Evolutionary conservation across 164 flowering plant genomes (phyloP), one percentile per base, ranked within the genome.

Genomic region (Nymphaea colorata): DNA sequence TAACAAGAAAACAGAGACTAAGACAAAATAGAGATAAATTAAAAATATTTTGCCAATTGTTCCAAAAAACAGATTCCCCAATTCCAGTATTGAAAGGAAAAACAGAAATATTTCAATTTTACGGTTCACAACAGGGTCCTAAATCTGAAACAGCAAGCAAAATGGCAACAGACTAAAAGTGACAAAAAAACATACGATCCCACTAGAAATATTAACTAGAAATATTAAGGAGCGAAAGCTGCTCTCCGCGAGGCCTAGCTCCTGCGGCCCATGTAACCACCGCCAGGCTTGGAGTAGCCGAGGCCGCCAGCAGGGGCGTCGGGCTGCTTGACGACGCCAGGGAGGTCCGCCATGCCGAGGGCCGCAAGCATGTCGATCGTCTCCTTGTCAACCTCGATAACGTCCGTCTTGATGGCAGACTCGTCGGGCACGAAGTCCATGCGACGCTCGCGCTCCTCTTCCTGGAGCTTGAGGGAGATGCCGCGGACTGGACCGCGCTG

Each of bases 371-470:
- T 80, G 63, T 87, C 93, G 14, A 85, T 69, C 55, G 93, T 87
- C 74, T 87, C 93, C 78, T 86, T 86, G 64, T 87, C 93, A 59
- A 87, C 93, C 77, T 81, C 77, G 59, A 86, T 83, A 55, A 61
- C 51, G 12, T 84, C 88, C 43, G 73, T 76, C 73, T 81, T 82
- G 66, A 87, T 83, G 57, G 88, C 93, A 5, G 93, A 87, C 76
- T 78, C 86, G 2, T 86, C 93, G 8, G 93, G 93, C 16, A 86
- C 93, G 67, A 84, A 87, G 76, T 87, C 93, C 93, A 87, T 87
- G 55, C 93, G 84, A 10, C 93, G 79, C 77, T 87, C 93, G 6
- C 93, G 80, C 79, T 87, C 92, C 51, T 87, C 92, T 60, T 87
- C 92, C 61, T 87, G 92, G 12, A 87, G 83, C 75, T 87, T 87